Evolutionary conservation across 2,329 filamentous ascomycete species (phyloP).

Genomic region (Fusarium brachygibbosum): DNA sequence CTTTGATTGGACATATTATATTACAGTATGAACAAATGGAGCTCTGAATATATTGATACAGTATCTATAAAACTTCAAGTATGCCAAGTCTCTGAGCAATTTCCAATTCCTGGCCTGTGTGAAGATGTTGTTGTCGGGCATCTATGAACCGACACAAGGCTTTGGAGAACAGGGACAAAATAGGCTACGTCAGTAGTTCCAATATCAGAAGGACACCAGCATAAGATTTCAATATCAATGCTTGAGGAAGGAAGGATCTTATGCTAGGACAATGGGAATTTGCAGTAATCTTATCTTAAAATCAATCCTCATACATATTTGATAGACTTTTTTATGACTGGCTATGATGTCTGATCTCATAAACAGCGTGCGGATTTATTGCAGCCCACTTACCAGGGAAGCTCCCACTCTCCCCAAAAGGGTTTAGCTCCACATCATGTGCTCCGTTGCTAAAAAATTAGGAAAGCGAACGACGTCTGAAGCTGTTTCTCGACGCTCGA

Average conservation of each 20-base stretch:
- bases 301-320: not conserved
- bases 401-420: constrained; percentile 34
- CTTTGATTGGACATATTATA: not conserved
- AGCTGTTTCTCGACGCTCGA: constrained; percentile 42
- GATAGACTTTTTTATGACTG: not conserved
- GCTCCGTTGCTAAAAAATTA: constrained; percentile 49
- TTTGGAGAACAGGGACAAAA: not conserved
- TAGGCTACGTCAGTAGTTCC: not conserved
- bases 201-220: not conserved
- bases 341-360: not conserved
- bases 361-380: not conserved
- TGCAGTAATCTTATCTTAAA: not conserved
- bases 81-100: not conserved
- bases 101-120: not conserved
- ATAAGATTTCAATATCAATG: not conserved
- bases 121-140: not conserved
- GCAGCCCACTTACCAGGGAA: constrained; percentile 10
- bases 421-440: constrained; percentile 47
- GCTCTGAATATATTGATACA: not conserved
- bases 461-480: constrained; percentile 42
- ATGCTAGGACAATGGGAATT: not conserved
- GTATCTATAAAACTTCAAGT: not conserved
- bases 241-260: not conserved
- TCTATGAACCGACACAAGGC: not conserved
- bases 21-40: not conserved